Evolutionary conservation across 1,284 basidiomycete genomes (phyloP).

Genomic region (Apiotrichum siamense): DNA sequence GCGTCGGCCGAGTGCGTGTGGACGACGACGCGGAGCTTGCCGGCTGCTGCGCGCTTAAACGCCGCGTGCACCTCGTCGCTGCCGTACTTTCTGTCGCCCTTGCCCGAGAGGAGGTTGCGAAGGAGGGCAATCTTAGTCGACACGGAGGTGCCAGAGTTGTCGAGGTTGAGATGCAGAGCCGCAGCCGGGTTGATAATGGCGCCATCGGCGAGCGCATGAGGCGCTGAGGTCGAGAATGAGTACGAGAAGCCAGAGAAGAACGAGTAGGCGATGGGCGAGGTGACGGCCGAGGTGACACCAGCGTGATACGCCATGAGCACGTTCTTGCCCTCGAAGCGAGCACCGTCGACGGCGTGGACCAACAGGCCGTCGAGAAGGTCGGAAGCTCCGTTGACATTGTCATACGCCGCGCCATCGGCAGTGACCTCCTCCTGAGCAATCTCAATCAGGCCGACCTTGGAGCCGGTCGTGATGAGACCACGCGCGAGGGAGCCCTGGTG

Average conservation of each 20-base stretch:
- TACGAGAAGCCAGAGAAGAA: slow-evolving; percentile 60
- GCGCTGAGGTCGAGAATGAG: slow-evolving; percentile 59
- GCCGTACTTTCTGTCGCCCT: slow-evolving; percentile 41
- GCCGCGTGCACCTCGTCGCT: slow-evolving; percentile 51
- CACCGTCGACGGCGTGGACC: slow-evolving; percentile 64
- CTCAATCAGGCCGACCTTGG: slow-evolving; percentile 46
- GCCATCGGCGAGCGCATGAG: slow-evolving; percentile 58
- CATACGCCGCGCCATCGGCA: slow-evolving; percentile 53
- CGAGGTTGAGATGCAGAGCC: slow-evolving; percentile 65
- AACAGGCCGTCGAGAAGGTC: slow-evolving; percentile 54
- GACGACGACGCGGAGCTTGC: slow-evolving; percentile 62
- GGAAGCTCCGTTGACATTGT: slow-evolving; percentile 45
- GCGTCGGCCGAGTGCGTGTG: slow-evolving; percentile 64
- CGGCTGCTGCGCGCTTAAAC: slow-evolving; percentile 56
- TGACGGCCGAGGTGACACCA: slow-evolving; percentile 59
- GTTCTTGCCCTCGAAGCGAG: slow-evolving; percentile 64
- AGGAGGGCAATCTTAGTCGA: slow-evolving; percentile 67
- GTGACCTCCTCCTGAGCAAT: slow-evolving; percentile 58
- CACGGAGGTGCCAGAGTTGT: slow-evolving; percentile 51
- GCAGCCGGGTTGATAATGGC: slow-evolving; percentile 63
- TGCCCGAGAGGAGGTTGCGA: slow-evolving; percentile 54
- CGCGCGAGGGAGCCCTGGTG: slow-evolving; percentile 47
- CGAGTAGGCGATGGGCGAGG: slow-evolving; percentile 45
- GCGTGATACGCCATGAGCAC: slow-evolving; percentile 53
- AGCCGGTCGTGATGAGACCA: slow-evolving; percentile 47